phyloP scores from a whole-genome alignment of 345 rosid species.

The Camelina laxa region DNA sequence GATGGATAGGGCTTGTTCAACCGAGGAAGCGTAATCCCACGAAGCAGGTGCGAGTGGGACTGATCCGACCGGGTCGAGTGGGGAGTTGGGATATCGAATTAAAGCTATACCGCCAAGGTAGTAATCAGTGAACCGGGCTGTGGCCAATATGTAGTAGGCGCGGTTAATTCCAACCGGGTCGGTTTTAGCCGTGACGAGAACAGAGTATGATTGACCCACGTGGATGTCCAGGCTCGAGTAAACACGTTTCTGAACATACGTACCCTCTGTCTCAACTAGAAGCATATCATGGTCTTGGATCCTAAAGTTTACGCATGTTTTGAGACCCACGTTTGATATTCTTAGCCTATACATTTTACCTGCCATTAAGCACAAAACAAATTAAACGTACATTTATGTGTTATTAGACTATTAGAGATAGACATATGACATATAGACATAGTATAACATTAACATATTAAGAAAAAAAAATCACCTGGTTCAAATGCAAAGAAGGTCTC shows the following conservation, averaged over 20 bases:
- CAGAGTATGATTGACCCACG: slow-evolving; percentile 46
- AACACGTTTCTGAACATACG: slow-evolving; percentile 34
- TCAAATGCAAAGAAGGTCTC: slow-evolving; percentile 37
- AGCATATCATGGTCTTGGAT: slow-evolving; percentile 47
- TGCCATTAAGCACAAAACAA: slow-evolving; percentile 10
- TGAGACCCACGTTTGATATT: slow-evolving; percentile 46
- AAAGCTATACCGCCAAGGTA: slow-evolving; percentile 38
- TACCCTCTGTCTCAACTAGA: slow-evolving; percentile 44
- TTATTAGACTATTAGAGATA: not conserved
- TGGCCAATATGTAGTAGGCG: slow-evolving; percentile 39
- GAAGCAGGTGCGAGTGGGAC: slow-evolving; percentile 33
- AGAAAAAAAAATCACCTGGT: slow-evolving; percentile 25
- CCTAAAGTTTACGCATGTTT: slow-evolving; percentile 43
- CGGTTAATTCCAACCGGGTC: slow-evolving; percentile 20
- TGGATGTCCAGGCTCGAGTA: slow-evolving; percentile 39
- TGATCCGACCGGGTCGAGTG: slow-evolving; percentile 34
- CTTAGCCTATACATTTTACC: slow-evolving; percentile 46
- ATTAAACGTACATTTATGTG: not conserved
- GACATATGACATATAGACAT: too few species aligned
- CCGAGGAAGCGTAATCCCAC: slow-evolving; percentile 38
- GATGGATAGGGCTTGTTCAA: slow-evolving; percentile 41
- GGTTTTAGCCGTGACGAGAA: slow-evolving; percentile 44
- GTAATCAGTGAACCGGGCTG: slow-evolving; percentile 36
- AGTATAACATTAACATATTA: too few species aligned
- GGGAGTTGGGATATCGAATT: slow-evolving; percentile 37